phyloP scores from a whole-genome alignment of 192 early-diverging fungal genomes.

The Chytriomyces confervae region DNA sequence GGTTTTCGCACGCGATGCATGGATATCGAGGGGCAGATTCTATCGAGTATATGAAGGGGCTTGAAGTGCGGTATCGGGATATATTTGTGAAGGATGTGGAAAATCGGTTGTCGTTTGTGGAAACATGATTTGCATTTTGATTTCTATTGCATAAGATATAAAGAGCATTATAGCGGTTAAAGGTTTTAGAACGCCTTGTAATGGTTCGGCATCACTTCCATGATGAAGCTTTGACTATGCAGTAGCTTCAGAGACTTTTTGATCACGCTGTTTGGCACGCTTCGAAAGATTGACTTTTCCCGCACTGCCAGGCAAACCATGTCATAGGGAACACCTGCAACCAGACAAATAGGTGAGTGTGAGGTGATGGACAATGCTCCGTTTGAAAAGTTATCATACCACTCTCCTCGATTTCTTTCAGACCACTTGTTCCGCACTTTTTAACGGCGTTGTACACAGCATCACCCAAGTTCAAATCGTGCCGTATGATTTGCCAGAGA shows the following conservation, averaged over 20 bases:
- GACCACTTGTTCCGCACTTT: not conserved
- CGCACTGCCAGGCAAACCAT: slow-evolving; percentile 10
- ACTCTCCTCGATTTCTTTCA: slow-evolving; percentile 1
- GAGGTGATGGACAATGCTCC: not conserved
- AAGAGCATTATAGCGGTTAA: no score
- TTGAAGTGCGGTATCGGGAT: slow-evolving; percentile 45
- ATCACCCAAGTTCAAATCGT: slow-evolving; percentile 22
- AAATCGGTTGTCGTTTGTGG: not conserved
- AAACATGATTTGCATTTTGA: no score
- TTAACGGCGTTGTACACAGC: slow-evolving; percentile 5
- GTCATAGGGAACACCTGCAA: not conserved
- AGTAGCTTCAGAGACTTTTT: slow-evolving; percentile 6
- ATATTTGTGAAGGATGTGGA: slow-evolving; percentile 42
- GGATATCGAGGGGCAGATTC: slow-evolving; percentile 36
- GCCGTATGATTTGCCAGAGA: slow-evolving; percentile 9
- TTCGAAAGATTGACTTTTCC: not conserved
- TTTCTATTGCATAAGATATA: no score
- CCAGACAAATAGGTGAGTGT: not conserved
- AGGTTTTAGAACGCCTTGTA: not conserved
- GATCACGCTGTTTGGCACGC: slow-evolving; percentile 3
- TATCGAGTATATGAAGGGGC: slow-evolving; percentile 46
- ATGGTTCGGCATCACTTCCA: slow-evolving; percentile 9
- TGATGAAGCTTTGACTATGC: slow-evolving; percentile 6
- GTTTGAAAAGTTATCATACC: not conserved
- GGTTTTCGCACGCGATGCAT: not conserved